Percentiles rank a stretch among this genome's conserved stretches.
These are phyloP conservation scores for Lichtheimia ornata DNA, from an alignment of 371 early-diverging fungal genomes.

Conservation along the genomic window DNA sequence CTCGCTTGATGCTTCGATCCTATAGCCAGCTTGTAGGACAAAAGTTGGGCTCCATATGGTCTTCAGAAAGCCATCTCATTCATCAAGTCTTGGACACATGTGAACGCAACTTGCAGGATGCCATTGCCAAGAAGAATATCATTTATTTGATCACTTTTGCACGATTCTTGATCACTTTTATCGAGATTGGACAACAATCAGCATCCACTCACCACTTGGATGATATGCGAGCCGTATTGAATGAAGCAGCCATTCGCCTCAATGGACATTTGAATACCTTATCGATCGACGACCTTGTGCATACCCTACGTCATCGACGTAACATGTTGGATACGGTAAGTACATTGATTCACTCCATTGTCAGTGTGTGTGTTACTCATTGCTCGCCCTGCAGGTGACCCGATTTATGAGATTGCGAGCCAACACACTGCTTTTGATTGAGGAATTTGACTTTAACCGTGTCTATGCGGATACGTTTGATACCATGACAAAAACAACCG, in stretches of 20 bases:
- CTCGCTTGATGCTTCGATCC: not conserved
- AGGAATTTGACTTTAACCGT: not conserved
- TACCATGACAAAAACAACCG: not conserved
- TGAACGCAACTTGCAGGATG: not conserved
- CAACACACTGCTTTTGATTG: not conserved
- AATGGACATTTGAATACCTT: not conserved
- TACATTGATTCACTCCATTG: not conserved
- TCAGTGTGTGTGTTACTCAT: not conserved
- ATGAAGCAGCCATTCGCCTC: not conserved
- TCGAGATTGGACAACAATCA: not conserved
- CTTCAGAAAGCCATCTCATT: not conserved
- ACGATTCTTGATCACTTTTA: not conserved
- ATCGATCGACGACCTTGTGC: not conserved
- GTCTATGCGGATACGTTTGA: not conserved
- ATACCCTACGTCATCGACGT: not conserved
- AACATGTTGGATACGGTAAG: not conserved
- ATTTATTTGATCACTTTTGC: constrained; percentile 1
- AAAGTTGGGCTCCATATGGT: constrained; percentile 3
- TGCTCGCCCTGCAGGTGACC: no score
- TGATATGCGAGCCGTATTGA: not conserved
- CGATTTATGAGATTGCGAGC: no score
- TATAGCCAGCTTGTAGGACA: not conserved
- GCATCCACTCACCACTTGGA: not conserved
- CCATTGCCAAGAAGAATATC: not conserved
- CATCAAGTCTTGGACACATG: not conserved